Evolutionary conservation across 75 land plant species (phyloP).

Genomic region (Isoetes taiwanensis): DNA sequence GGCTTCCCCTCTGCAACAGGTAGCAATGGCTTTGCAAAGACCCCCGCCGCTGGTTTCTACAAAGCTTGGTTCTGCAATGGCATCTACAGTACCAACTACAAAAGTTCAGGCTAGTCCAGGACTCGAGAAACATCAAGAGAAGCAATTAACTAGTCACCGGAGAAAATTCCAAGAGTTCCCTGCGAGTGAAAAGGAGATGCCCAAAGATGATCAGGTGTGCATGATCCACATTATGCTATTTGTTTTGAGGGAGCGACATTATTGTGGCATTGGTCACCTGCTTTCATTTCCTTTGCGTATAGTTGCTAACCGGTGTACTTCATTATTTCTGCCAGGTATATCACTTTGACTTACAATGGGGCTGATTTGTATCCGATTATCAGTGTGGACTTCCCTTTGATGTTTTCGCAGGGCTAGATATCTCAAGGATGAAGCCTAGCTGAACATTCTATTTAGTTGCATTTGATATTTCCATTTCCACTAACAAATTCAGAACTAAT

Average conservation of each 20-base stretch:
- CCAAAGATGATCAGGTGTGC: constrained; percentile 37
- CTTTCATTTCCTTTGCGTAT: neutral
- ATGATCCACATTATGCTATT: neutral
- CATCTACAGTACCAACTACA: constrained; percentile 1
- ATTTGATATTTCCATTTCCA: too few relatives aligned
- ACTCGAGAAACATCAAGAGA: constrained; percentile 21
- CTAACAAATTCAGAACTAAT: too few relatives aligned
- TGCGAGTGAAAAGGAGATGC: constrained; percentile 22
- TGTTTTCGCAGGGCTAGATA: constrained; percentile 51
- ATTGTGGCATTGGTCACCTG: neutral
- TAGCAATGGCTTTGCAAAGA: constrained; percentile 59
- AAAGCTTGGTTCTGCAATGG: constrained; percentile 12
- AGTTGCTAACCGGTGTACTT: constrained; percentile 26
- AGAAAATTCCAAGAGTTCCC: constrained; percentile 85
- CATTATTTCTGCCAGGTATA: constrained; percentile 66
- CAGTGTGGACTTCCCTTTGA: constrained; percentile 39
- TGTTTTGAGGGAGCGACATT: too few relatives aligned
- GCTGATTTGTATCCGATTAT: constrained; percentile 44
- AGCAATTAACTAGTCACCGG: constrained; percentile 16
- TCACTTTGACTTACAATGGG: constrained; percentile 72
- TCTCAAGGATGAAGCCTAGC: neutral
- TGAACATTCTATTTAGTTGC: too few relatives aligned
- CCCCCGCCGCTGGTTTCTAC: constrained; percentile 30
- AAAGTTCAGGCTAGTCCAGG: constrained; percentile 13
- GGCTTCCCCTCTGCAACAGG: constrained; percentile 82